These are phyloP conservation scores for Trifolium pratense DNA, from an alignment of 306 rosid species.

Conservation along the genomic window DNA sequence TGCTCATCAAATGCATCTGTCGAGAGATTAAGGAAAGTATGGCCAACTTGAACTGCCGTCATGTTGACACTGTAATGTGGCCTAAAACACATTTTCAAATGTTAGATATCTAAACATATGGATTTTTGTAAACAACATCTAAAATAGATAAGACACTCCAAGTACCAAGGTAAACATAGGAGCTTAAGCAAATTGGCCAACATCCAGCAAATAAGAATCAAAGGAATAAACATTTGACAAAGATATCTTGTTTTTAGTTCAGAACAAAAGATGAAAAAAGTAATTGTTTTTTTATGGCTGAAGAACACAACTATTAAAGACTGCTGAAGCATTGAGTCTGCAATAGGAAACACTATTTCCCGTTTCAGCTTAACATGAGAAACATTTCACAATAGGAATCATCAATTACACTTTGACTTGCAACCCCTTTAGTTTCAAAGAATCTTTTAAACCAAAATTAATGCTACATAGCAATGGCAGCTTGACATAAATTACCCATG, in stretches of 20 bases:
- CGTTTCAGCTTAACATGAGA: slow-evolving; percentile 17
- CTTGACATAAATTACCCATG: background rate
- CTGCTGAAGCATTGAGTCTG: background rate
- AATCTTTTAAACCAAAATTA: slow-evolving; percentile 16
- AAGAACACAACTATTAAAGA: background rate
- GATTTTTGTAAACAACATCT: slow-evolving; percentile 36
- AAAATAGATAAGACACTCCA: background rate
- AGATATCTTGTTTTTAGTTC: slow-evolving; percentile 19
- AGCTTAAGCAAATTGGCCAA: slow-evolving; percentile 26
- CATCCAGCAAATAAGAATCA: slow-evolving; percentile 30
- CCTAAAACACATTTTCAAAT: slow-evolving; percentile 56
- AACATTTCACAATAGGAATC: slow-evolving; percentile 1
- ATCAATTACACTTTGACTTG: slow-evolving; percentile 3
- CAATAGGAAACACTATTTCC: slow-evolving; percentile 31
- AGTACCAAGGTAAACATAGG: slow-evolving; percentile 25
- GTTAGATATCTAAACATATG: slow-evolving; percentile 32
- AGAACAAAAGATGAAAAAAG: background rate
- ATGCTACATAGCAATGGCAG: background rate
- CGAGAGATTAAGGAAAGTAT: slow-evolving; percentile 58
- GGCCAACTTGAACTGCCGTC: slow-evolving; percentile 93
- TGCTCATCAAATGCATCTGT: slow-evolving; percentile 51
- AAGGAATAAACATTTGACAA: slow-evolving; percentile 23
- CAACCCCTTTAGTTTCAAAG: slow-evolving; percentile 14
- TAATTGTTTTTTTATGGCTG: no score
- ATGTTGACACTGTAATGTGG: slow-evolving; percentile 90